These are phyloP conservation scores for Strigomonas culicis DNA, from an alignment of 208 protist species.

Conservation along the genomic window DNA sequence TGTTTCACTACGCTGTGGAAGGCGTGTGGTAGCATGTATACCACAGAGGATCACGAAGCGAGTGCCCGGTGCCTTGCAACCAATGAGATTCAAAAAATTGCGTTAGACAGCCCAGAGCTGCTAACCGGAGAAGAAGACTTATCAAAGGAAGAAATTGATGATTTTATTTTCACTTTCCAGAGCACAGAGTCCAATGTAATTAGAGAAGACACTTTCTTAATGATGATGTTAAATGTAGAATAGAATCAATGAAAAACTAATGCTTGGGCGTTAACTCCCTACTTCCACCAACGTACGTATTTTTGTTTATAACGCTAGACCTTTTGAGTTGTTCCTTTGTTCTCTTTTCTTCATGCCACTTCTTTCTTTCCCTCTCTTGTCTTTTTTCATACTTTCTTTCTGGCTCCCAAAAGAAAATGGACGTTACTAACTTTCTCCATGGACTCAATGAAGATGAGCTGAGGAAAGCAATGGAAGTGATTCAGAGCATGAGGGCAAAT, in stretches of 20 bases:
- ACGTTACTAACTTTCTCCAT: no score
- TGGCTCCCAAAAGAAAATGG: no score
- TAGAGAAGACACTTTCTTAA: conserved; percentile 38
- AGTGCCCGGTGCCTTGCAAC: conserved; percentile 15
- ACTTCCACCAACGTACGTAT: no score
- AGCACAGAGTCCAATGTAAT: conserved; percentile 18
- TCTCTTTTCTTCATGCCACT: not conserved
- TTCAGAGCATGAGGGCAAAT: conserved; percentile 7
- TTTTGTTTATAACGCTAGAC: no score
- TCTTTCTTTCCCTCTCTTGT: not conserved
- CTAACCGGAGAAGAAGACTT: conserved; percentile 19
- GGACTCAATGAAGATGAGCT: conserved; percentile 10
- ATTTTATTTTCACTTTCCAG: conserved; percentile 25
- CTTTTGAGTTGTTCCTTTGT: not conserved
- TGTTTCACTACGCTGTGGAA: conserved; percentile 39
- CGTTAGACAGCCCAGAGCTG: conserved; percentile 16
- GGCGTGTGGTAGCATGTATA: conserved; percentile 10
- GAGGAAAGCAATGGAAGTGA: not conserved
- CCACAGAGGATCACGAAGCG: not conserved
- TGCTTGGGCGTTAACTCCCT: no score
- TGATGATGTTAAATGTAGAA: conserved; percentile 24
- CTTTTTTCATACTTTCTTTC: no score
- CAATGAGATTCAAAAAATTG: conserved; percentile 13
- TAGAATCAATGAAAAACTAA: no score
- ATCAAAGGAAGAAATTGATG: conserved; percentile 25